Evolutionary conservation across 225 moss, liverwort and hornwort genomes (phyloP), one percentile per base, ranked within the genome.

Genomic region (Physcomitrium patens): DNA sequence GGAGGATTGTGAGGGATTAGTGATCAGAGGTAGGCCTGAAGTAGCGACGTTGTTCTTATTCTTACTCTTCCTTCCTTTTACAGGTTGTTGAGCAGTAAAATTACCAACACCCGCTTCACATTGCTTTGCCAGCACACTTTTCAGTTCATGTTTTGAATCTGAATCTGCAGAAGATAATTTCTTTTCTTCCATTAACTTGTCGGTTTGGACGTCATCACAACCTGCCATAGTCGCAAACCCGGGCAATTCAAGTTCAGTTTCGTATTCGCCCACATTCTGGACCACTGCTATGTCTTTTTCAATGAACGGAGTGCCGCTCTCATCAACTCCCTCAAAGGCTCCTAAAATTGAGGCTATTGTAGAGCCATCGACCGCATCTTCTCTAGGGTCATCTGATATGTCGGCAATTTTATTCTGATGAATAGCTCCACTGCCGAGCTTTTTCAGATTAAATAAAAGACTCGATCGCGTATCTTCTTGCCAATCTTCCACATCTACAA

Each of bases 61-160:
- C 72, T 94, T 94, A 61, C 86, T 94, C 76, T 83, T 94, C 76
- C 87, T 86, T 46, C 92, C 92, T 79, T 89, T 94, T 3, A 69
- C 75, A 49, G 84, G 79, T 52, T 82, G 84, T 72, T 84, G 77
- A 43, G 77, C 59, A n/a, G 86, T 48, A 37, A 75, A 57, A 18
- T 26, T 77, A 55, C 76, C 66, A 24, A 76, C 77, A 43, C 66
- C 69, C 43, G 80, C 68, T 64, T 87, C 82, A 19, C 78, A 82
- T 23, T 45, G 54, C 69, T 89, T 90, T 20, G 61, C 69, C 70
- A 77, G 80, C 63, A 72, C 74, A 18, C 79, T 90, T 79, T 76
- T 87, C 7, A 83, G 60, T 55, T 88, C 77, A 55, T 92, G 82
- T 65, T 83, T 81, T 7, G 76, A 75, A 50, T 92, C 92, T 3